A percentile compares a stretch with the other conserved stretches of the same genome.
phyloP scores from a whole-genome alignment of 169 alveolate species.

The Toxoplasma gondii region DNA sequence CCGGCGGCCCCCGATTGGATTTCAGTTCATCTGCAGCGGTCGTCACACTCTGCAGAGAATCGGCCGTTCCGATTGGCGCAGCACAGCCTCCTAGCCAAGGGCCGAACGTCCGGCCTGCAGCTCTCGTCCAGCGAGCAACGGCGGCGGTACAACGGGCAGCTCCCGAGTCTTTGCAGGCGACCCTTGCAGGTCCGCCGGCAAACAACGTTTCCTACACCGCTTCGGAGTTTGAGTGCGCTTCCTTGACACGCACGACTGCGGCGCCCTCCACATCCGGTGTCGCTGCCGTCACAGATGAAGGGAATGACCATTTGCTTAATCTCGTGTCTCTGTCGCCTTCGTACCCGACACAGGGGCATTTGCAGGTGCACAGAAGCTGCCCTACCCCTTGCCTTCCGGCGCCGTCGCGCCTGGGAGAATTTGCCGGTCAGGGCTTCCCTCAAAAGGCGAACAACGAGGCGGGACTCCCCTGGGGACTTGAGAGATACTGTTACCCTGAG shows the following conservation, averaged over 20 bases:
- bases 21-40: not conserved
- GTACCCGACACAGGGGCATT: not conserved
- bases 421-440: not conserved
- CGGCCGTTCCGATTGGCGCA: not conserved
- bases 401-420: not conserved
- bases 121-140: too few species aligned
- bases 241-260: not conserved
- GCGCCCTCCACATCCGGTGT: not conserved
- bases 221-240: not conserved
- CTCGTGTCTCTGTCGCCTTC: not conserved
- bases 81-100: too few species aligned
- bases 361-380: not conserved
- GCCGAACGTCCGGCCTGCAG: too few species aligned
- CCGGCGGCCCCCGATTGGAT: not conserved
- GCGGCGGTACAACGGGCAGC: not conserved
- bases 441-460: not conserved
- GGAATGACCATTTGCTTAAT: not conserved
- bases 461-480: not conserved
- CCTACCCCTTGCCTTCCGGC: not conserved
- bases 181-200: not conserved
- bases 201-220: too few species aligned
- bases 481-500: constrained; percentile 28
- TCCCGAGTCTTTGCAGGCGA: not conserved
- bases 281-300: not conserved
- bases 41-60: not conserved